Evolutionary conservation across 352 stramenopile species (phyloP), one percentile per base, ranked within the genome.

Genomic region (Blastocystis sp.): DNA sequence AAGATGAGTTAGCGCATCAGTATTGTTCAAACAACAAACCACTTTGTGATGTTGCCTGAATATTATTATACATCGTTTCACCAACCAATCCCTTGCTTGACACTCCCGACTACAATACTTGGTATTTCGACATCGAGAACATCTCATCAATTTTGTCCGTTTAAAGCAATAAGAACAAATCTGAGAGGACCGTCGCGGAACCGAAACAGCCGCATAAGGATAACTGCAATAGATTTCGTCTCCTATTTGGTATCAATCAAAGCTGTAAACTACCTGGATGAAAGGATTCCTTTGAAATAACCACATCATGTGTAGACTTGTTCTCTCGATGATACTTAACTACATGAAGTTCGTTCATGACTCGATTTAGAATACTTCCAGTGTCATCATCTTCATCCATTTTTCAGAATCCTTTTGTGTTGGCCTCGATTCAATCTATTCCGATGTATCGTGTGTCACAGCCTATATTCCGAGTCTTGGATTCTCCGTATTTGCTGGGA

Each of bases 41-140:
- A 69, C 7, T 39, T 69, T 69, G 59, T 69, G 59, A 43, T 69
- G 19, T 43, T 35, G n/a, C 59, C 59, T 69, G 14, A 6, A 5
- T 24, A 35, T 69, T n/a, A 69, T 43, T 5, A 19, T 19, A 5
- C 6, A 19, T 6, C 59, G 3, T 24, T 21, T 43, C 24, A 39
- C 37, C 24, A 24, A 69, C 59, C 59, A 69, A 24, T 69, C 59
- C n/a, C 14, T 43, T n/a, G 19, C n/a, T 16, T 69, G 59, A 43
- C 59, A 69, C 24, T 69, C 59, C 9, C 59, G 24, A 43, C 59
- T 43, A 39, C 59, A 69, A 43, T 69, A 69, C 59, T 69, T 69
- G 19, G 29, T 35, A 21, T 32, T 11, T 21, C 56, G 37, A 63
- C 46, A 58, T 19, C 39, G 39, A 19, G 39, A 54, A 52, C 24